These are phyloP conservation scores for Mycena galericulata DNA, from an alignment of 768 basidiomycete species.

Conservation along the genomic window DNA sequence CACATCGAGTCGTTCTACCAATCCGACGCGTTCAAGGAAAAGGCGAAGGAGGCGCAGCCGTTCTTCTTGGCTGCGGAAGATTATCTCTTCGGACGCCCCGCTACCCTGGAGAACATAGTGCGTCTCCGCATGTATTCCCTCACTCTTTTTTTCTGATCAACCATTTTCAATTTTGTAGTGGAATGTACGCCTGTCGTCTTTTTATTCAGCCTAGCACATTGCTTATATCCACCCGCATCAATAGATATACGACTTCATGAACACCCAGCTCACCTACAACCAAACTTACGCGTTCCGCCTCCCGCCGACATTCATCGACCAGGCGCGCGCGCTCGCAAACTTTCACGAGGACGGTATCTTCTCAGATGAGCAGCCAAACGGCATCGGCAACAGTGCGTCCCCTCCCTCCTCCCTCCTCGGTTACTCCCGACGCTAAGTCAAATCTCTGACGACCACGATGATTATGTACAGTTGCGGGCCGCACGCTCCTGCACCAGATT, in stretches of 20 bases:
- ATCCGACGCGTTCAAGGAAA: constrained; percentile 60
- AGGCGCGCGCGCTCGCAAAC: constrained; percentile 80
- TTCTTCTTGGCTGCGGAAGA: constrained; percentile 63
- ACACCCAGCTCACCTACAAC: constrained; percentile 84
- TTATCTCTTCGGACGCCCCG: constrained; percentile 60
- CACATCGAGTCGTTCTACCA: constrained; percentile 55
- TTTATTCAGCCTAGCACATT: not conserved
- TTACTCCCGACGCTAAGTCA: too few species aligned
- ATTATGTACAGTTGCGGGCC: constrained; percentile 78
- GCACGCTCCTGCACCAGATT: constrained; percentile 80
- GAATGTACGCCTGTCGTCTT: constrained; percentile 64
- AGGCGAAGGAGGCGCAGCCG: constrained; percentile 50
- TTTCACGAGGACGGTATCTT: constrained; percentile 86
- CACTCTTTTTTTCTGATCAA: not conserved
- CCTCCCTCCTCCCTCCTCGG: not conserved
- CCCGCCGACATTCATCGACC: constrained; percentile 81
- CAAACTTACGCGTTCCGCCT: constrained; percentile 83
- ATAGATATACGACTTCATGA: constrained; percentile 83
- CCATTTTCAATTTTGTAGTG: constrained; percentile 67
- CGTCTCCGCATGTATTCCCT: constrained; percentile 34
- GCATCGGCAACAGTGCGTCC: constrained; percentile 83
- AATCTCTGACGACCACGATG: too few species aligned
- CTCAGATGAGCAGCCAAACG: constrained; percentile 67
- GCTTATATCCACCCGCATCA: constrained; percentile 26
- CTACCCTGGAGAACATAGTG: constrained; percentile 62